Base-by-base conservation (phyloP, 345 rosid genomes). In the Pugionium dolabratum region DNA sequence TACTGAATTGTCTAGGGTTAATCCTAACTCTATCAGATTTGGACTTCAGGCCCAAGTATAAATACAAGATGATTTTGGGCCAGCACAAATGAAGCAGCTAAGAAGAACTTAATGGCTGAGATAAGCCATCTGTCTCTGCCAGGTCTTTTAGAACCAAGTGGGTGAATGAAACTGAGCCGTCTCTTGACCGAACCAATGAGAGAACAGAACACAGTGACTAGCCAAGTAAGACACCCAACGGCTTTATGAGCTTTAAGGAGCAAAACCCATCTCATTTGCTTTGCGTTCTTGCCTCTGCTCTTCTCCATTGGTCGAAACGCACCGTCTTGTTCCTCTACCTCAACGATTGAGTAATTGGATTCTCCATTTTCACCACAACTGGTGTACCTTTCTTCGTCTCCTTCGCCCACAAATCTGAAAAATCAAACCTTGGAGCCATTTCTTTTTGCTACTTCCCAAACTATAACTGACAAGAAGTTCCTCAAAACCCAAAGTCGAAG, bases 161-260 rank as follows among this genome's bases (percentile, higher is more conserved):
- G 61, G 66, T 84, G 81, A 66, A 82, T 78, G 42, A 85, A 78
- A 75, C 85, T 74, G 53, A 90, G 62, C 53, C 97, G 75, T 64
- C 74, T 83, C 83, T 90, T 90, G 58, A 85, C 67, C 32, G 91
- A 59, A 29, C 92, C 92, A 43, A 90, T 88, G 67, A 85, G 77
- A 48, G 91, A 73, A 91, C 97, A 90, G 62, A 85, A 77, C 29
- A 83, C 48, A 4, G 87, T 67, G 28, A 87, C 91, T 4, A 90
- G 18, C 95, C 87, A 87, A 66, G 93, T 77, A 43, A 90, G n/a
- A n/a, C n/a, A n/a, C n/a, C n/a, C n/a, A n/a, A n/a, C n/a, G n/a
- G n/a, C n/a, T n/a, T n/a, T n/a, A 18, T 90, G 89, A 78, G 95
- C 97, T 65, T 84, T 86, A 52, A 90, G 95, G 44, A 90, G 92